These are phyloP conservation scores for Xylariales sp. DNA, from an alignment of 2,329 filamentous ascomycete genomes.

Conservation along the genomic window DNA sequence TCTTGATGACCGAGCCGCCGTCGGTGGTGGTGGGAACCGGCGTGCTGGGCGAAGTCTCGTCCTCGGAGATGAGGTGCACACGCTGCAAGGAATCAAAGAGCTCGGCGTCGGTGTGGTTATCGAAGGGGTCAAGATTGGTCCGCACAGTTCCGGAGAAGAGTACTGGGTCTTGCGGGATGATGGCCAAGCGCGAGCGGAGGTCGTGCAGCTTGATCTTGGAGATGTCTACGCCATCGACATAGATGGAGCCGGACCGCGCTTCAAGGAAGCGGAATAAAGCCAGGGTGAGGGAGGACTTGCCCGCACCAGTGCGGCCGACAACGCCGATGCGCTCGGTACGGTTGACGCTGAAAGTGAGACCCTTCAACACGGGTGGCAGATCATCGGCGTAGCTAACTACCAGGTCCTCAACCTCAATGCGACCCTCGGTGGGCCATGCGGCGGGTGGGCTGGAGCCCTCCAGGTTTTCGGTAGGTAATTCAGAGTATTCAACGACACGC, in stretches of 20 bases:
- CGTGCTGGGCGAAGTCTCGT: slow-evolving; percentile 28
- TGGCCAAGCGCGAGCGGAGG: slow-evolving; percentile 68
- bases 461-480: slow-evolving; percentile 62
- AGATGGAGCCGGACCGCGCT: slow-evolving; percentile 58
- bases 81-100: slow-evolving; percentile 65
- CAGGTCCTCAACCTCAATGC: slow-evolving; percentile 68
- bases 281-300: slow-evolving; percentile 71
- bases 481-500: slow-evolving; percentile 70
- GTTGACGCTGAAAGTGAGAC: slow-evolving; percentile 61
- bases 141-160: slow-evolving; percentile 76
- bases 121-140: slow-evolving; percentile 73
- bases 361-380: slow-evolving; percentile 65
- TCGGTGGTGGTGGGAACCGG: slow-evolving; percentile 23
- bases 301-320: slow-evolving; percentile 72
- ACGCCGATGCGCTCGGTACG: slow-evolving; percentile 70
- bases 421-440: slow-evolving; percentile 71
- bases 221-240: slow-evolving; percentile 72
- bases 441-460: slow-evolving; percentile 59
- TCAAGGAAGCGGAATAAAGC: slow-evolving; percentile 77
- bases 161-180: slow-evolving; percentile 78
- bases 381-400: slow-evolving; percentile 69
- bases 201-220: slow-evolving; percentile 66
- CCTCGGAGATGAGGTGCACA: slow-evolving; percentile 59
- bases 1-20: slow-evolving; percentile 25
- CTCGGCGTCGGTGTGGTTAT: slow-evolving; percentile 63